These are phyloP conservation scores for Lobosporangium transversale DNA, from an alignment of 192 early-diverging fungal genomes.

Conservation along the genomic window DNA sequence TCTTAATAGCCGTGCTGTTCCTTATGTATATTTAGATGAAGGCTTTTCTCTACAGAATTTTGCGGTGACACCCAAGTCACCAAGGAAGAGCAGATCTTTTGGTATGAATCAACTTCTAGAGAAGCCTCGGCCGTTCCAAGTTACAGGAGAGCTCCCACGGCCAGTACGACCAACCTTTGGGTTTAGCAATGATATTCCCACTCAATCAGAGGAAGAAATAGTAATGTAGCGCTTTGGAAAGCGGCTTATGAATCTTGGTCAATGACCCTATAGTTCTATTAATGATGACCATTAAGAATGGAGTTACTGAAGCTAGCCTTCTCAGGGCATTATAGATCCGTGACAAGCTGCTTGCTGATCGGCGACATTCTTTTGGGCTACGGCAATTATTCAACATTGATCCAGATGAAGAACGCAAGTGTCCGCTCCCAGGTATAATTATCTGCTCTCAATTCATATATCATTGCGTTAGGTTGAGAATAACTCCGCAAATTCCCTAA, in stretches of 20 bases:
- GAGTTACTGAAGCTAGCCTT: background rate
- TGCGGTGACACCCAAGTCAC: conserved; percentile 13
- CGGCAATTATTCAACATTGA: conserved; percentile 6
- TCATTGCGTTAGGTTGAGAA: no score
- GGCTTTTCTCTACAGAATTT: conserved; percentile 19
- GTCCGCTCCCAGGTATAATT: conserved; percentile 20
- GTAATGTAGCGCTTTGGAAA: background rate
- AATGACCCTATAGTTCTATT: no score
- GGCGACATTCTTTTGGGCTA: conserved; percentile 11
- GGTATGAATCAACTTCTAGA: background rate
- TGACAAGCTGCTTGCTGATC: conserved; percentile 18
- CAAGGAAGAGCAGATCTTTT: conserved; percentile 13
- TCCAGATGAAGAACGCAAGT: conserved; percentile 11
- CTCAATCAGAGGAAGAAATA: conserved; percentile 30
- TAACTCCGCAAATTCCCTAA: no score
- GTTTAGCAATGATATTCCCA: conserved; percentile 22
- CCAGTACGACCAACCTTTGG: conserved; percentile 12
- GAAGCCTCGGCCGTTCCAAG: conserved; percentile 12
- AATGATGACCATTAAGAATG: no score
- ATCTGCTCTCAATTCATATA: no score
- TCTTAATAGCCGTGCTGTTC: background rate
- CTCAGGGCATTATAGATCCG: conserved; percentile 16
- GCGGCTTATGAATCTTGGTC: no score
- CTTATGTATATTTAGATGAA: conserved; percentile 5
- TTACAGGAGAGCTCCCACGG: background rate